A percentile compares a stretch with the other conserved stretches of the same genome.
Evolutionary conservation across 169 alveolate species (phyloP).

Genomic region (Plasmodium inui): DNA sequence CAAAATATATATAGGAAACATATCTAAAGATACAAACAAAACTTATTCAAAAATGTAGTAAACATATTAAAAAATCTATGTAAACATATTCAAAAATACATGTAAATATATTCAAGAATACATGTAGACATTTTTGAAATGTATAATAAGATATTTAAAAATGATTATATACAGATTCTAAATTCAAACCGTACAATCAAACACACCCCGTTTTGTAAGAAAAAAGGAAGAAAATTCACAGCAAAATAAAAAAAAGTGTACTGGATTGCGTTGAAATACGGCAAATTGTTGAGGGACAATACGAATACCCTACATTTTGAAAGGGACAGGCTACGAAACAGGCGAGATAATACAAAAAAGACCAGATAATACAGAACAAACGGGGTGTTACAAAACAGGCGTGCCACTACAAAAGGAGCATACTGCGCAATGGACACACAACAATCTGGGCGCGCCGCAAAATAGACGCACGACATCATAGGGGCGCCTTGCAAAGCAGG

Average conservation of each 20-base stretch:
- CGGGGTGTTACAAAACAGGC: neutral
- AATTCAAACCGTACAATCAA: neutral
- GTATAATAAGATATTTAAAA: neutral
- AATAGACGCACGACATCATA: neutral
- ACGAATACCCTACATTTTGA: neutral
- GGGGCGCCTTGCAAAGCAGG: neutral
- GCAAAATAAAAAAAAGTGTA: neutral
- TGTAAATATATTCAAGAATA: slow-evolving; percentile 1
- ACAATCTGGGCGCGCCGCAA: neutral
- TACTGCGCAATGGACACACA: neutral
- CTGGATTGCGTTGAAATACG: neutral
- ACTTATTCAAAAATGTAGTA: neutral
- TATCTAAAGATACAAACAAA: too few relatives aligned
- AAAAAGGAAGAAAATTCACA: neutral
- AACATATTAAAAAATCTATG: slow-evolving; percentile 4
- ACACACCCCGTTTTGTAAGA: neutral
- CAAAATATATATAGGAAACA: slow-evolving; percentile 11
- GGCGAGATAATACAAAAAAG: neutral
- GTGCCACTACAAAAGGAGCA: neutral
- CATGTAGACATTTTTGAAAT: slow-evolving; percentile 3
- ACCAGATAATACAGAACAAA: neutral
- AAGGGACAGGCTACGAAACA: neutral
- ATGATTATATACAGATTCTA: slow-evolving; percentile 2
- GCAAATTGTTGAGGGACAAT: neutral
- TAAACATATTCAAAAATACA: slow-evolving; percentile 13